A percentile compares a stretch with the other conserved stretches of the same genome.
These are phyloP conservation scores for Lactarius vividus DNA, from an alignment of 768 basidiomycete genomes.

Conservation along the genomic window DNA sequence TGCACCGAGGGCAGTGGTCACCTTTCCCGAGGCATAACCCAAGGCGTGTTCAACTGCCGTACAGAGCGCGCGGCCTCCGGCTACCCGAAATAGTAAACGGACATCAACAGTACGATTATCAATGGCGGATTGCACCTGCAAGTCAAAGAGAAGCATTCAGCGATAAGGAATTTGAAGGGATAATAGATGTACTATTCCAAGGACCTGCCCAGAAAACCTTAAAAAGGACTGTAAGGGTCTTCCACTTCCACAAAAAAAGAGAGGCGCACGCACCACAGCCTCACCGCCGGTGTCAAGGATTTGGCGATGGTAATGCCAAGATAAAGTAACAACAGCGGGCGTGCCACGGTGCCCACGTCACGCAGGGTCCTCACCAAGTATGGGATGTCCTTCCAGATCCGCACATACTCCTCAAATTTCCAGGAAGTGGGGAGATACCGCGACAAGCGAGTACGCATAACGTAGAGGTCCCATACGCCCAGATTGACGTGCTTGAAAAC, in stretches of 20 bases:
- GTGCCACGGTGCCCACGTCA: constrained; percentile 6
- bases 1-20: constrained; percentile 50
- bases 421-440: not conserved
- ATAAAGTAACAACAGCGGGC: constrained; percentile 14
- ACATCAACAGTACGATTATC: constrained; percentile 23
- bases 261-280: constrained; percentile 12
- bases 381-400: not conserved
- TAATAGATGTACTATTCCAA: constrained; percentile 28
- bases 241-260: not conserved
- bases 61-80: constrained; percentile 56
- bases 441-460: not conserved
- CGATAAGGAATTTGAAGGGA: not conserved
- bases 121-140: constrained; percentile 22
- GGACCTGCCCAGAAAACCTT: constrained; percentile 20
- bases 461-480: not conserved
- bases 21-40: constrained; percentile 37
- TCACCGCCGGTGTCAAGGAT: constrained; percentile 10
- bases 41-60: constrained; percentile 47
- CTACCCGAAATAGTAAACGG: constrained; percentile 15
- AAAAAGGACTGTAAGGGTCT: not conserved
- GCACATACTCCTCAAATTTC: not conserved
- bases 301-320: not conserved
- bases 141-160: not conserved
- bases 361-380: constrained; percentile 47
- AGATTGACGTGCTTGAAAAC: not conserved